Base-by-base conservation (phyloP, 306 rosid genomes). In the Geum urbanum region DNA sequence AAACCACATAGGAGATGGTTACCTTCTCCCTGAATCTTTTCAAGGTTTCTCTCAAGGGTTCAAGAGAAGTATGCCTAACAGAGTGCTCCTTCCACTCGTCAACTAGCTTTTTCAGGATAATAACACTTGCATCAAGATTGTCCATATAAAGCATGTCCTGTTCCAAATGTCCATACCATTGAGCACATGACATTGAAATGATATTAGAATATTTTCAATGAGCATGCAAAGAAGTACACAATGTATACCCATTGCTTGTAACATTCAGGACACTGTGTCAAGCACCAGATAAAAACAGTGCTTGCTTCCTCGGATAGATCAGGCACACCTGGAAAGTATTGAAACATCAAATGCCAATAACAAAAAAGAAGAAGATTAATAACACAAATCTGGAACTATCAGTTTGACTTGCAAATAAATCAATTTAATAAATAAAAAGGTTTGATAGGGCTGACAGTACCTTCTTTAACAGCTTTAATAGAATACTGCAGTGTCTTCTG, bases 231-330 rank as follows among this genome's bases (percentile, higher is more conserved):
- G 40, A 54, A 8, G 35, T 19, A 54, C 32, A 68, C 40, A 45
- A 66, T 5, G 73, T 88, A 80, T 80, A 90, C 98, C 98, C 98
- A 92, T 54, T 83, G 95, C 80, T 76, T 88, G 86, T 76, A 86
- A 87, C 91, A 90, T 73, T 86, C 91, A 19, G 74, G 52, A 78
- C 69, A 84, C 63, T 82, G 92, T 54, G 74, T 74, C 78, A 90
- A 79, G 79, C 92, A 90, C 98, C 96, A 88, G 76, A 92, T 72
- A 70, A 78, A 66, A 80, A 85, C 45, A 40, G 76, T 71, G 56
- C 84, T 80, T 68, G 90, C 92, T 84, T 92, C 96, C 65, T 81
- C 77, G 43, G 96, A 88, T 66, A 90, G 73, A 65, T 63, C 90
- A 65, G 86, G 76, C 51, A 78, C 76, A 48, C 83, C 98, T 90